Base-by-base conservation (phyloP, 805 yeast species). In the Priceomyces carsonii region DNA sequence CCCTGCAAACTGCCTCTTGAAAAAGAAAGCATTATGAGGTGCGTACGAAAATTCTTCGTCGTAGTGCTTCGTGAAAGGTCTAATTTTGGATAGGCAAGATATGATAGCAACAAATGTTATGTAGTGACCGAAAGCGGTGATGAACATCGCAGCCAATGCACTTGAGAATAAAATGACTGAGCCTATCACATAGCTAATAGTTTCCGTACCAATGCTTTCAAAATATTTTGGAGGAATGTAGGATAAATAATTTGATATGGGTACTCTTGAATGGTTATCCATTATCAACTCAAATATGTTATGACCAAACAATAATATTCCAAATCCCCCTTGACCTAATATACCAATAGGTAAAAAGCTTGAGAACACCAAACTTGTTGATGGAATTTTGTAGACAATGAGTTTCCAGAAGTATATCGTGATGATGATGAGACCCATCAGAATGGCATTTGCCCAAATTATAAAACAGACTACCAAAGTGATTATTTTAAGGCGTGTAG, bases 321-420 rank as follows among this genome's bases (percentile, higher is more conserved):
- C 85, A 57, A 69, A 85, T 2, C 86, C 74, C 1, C 93, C 95
- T 59, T 89, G 96, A 13, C 96, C 96, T 52, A 85, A 57, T 26
- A 90, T 81, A 6, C 96, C 96, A 29, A 88, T 65, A 1, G 95
- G 89, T 34, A 87, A 71, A 52, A 88, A 86, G 31, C 79, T 61
- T n/a, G 89, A 73, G 52, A 82, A 82, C 2, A 83, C 71, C 30
- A 61, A 48, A 7, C 59, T 55, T 37, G 79, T 71, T 5, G 71
- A 61, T 2, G 95, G 90, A 17, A 81, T 57, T 44, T 80, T 80
- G 50, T 72, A 65, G 2, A 78, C 59, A 16, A 81, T 55, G 16
- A 85, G 58, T 36, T 80, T 77, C 71, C 82, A 70, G 42, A 82
- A 63, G 53, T 80, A 79, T 3, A 85, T 62, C 10, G 79, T 64